Conservation (phyloP, 2,329 filamentous ascomycete genomes). For the Colletotrichum gigasporum region DNA sequence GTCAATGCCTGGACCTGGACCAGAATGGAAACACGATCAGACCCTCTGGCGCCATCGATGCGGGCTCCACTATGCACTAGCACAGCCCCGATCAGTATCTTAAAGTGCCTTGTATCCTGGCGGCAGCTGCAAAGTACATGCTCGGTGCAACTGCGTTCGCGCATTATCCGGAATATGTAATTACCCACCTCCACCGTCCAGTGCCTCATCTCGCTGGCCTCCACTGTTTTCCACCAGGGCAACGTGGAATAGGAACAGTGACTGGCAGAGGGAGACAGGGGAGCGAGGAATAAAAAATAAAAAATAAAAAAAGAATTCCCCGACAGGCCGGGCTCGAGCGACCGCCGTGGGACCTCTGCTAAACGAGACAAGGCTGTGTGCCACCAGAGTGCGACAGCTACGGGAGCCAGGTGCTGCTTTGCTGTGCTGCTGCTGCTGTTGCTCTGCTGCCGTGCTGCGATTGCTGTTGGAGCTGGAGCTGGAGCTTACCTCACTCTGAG, state of each 20-base stretch:
- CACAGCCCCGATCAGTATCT: slow-evolving; percentile 6
- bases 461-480: too few relatives aligned
- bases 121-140: background rate
- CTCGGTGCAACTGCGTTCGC: background rate
- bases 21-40: slow-evolving; percentile 2
- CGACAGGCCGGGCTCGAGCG: slow-evolving; percentile 23
- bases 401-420: too few relatives aligned
- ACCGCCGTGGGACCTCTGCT: slow-evolving; percentile 2
- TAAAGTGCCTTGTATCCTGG: background rate
- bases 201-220: background rate
- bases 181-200: too few relatives aligned
- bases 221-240: background rate
- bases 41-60: slow-evolving; percentile 7
- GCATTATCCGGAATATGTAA: too few relatives aligned
- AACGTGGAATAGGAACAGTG: background rate
- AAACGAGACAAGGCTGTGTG: slow-evolving; percentile 11
- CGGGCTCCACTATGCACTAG: background rate
- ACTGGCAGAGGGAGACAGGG: slow-evolving; percentile 8
- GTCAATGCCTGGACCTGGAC: background rate
- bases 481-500: too few relatives aligned
- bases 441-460: too few relatives aligned
- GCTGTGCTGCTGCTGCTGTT: background rate
- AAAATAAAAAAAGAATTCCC: slow-evolving; percentile 21
- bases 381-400: too few relatives aligned
- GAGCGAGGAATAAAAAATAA: slow-evolving; percentile 1